These are phyloP conservation scores for Gossypium lobatum DNA, from an alignment of 441 rosid species.

Conservation along the genomic window DNA sequence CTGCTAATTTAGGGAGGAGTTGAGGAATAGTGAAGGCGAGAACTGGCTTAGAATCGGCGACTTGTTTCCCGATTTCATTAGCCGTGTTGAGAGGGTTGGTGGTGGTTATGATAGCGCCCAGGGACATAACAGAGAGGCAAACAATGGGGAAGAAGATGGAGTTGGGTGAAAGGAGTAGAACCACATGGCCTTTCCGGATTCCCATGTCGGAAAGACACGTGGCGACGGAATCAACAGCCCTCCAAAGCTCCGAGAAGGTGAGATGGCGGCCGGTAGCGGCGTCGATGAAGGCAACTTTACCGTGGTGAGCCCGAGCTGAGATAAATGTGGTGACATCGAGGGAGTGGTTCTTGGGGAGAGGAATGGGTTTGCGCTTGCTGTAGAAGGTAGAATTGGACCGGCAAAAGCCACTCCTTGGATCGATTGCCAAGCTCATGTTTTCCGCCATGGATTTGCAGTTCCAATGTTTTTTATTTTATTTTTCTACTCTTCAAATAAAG, in stretches of 20 bases:
- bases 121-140: constrained; percentile 77
- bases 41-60: constrained; percentile 46
- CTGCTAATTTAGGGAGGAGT: constrained; percentile 48
- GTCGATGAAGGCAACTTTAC: constrained; percentile 79
- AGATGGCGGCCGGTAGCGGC: constrained; percentile 60
- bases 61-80: constrained; percentile 52
- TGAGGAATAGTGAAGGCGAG: constrained; percentile 52
- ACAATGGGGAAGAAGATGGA: constrained; percentile 71
- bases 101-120: constrained; percentile 87
- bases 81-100: constrained; percentile 80
- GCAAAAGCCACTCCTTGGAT: constrained; percentile 59
- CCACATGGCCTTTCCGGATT: constrained; percentile 68
- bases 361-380: constrained; percentile 63
- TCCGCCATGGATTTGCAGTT: constrained; percentile 8
- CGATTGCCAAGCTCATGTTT: constrained; percentile 3
- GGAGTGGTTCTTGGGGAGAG: constrained; percentile 46
- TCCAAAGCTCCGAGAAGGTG: constrained; percentile 69
- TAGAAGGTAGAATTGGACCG: constrained; percentile 43
- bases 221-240: constrained; percentile 64
- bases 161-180: constrained; percentile 78
- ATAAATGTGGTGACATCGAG: constrained; percentile 77
- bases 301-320: constrained; percentile 71
- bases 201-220: constrained; percentile 49
- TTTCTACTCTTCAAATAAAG: neutral
- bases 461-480: too few species aligned